These are phyloP conservation scores for Cylindrodendrum hubeiense DNA, from an alignment of 2,329 filamentous ascomycete genomes.

Conservation along the genomic window DNA sequence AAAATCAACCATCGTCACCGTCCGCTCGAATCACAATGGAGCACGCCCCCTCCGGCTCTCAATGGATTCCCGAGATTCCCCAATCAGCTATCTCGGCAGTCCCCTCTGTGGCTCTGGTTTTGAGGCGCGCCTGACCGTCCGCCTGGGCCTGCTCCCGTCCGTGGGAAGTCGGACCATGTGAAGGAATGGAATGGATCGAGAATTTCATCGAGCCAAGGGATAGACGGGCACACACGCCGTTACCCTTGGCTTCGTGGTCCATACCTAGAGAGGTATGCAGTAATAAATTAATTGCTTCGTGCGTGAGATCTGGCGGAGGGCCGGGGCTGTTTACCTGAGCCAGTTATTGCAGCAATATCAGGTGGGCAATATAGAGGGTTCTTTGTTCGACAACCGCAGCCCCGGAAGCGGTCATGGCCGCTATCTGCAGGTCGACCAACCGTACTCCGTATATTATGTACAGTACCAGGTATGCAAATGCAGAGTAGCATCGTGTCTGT, in stretches of 20 bases:
- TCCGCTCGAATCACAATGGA: conserved; percentile 31
- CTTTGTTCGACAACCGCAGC: conserved; percentile 8
- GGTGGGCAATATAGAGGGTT: conserved; percentile 12
- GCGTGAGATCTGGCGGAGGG: not conserved
- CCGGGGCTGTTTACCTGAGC: not conserved
- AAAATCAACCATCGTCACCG: conserved; percentile 21
- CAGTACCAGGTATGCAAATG: not conserved
- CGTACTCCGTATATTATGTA: not conserved
- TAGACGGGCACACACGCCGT: not conserved
- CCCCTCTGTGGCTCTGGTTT: conserved; percentile 23
- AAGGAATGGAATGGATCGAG: conserved; percentile 12
- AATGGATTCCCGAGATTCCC: conserved; percentile 10
- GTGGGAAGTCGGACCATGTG: not conserved
- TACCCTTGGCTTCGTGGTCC: not conserved
- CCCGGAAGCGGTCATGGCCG: conserved; percentile 2
- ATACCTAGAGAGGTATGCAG: conserved; percentile 1
- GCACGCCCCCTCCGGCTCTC: conserved; percentile 23
- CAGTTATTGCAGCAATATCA: conserved; percentile 14
- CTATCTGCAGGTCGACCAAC: not conserved
- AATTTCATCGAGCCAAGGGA: not conserved
- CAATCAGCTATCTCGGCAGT: conserved; percentile 32
- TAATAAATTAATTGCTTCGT: not conserved
- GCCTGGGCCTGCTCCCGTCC: conserved; percentile 25
- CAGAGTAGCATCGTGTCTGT: not conserved
- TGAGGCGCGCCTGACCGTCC: conserved; percentile 29